Percentiles rank a stretch among this genome's conserved stretches.
phyloP scores from a whole-genome alignment of 2,329 filamentous ascomycete genomes.

The Aspergillus hortae region DNA sequence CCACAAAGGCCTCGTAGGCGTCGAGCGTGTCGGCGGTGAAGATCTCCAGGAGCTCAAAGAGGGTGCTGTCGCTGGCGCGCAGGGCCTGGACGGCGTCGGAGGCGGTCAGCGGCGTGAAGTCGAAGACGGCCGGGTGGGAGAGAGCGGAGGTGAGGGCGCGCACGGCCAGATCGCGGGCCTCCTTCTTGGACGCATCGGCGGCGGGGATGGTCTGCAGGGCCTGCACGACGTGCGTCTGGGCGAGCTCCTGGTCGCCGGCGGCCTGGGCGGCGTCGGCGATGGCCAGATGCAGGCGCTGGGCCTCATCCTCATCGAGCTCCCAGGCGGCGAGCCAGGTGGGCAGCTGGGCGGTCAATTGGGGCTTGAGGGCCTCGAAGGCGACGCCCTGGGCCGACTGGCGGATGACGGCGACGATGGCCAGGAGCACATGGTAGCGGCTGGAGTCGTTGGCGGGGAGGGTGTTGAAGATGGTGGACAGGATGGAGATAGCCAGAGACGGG shows the following conservation, averaged over 20 bases:
- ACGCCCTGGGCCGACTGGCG: conserved; percentile 64
- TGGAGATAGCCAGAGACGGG: conserved; percentile 78
- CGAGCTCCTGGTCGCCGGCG: conserved; percentile 71
- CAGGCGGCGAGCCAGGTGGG: conserved; percentile 78
- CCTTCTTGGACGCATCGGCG: conserved; percentile 51
- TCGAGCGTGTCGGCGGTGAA: conserved; percentile 93
- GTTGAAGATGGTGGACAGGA: conserved; percentile 96
- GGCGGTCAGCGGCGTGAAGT: conserved; percentile 68
- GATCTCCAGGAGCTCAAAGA: conserved; percentile 90
- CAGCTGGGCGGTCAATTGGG: conserved; percentile 73
- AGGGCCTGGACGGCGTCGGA: conserved; percentile 81
- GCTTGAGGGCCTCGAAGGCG: conserved; percentile 79
- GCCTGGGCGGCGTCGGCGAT: conserved; percentile 76
- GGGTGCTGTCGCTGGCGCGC: conserved; percentile 74
- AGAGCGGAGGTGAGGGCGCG: conserved; percentile 66
- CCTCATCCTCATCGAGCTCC: conserved; percentile 76
- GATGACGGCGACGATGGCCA: conserved; percentile 82
- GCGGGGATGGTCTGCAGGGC: conserved; percentile 74
- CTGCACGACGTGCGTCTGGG: conserved; percentile 68
- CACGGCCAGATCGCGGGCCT: conserved; percentile 58
- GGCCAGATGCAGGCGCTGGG: conserved; percentile 78
- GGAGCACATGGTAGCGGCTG: conserved; percentile 83
- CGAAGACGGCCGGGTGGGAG: conserved; percentile 62
- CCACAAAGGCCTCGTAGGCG: conserved; percentile 92
- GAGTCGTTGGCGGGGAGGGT: conserved; percentile 73